Base-by-base conservation (phyloP, 805 yeast genomes). In the Candida sanyiensis region DNA sequence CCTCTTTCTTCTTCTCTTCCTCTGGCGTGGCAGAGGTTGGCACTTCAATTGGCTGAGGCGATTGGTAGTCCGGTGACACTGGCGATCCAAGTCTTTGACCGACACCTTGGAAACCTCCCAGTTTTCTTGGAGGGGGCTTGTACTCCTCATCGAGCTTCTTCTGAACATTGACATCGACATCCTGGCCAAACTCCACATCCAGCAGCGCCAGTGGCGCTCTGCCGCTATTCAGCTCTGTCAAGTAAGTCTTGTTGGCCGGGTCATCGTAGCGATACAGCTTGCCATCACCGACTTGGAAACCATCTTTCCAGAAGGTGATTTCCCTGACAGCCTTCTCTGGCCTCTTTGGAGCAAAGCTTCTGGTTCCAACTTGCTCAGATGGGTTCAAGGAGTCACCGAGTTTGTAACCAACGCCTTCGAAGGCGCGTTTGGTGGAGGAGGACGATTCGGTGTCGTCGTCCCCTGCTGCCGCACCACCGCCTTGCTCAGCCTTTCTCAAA, bases 221-320 rank as follows among this genome's bases (percentile, higher is more conserved):
- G 8, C 98, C 98, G 40, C 79, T 73, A 55, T 85, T 83, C 61
- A 93, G 72, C 49, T 89, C 93, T 47, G 78, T 72, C 51, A 93
- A 67, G 47, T 85, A 83, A 31, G 71, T 73, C 34, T 80, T 80
- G 58, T 90, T 93, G n/a, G 73, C 77, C 6, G 96, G 96, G 58
- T 93, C 97, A 54, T 90, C 96, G 58, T 88, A 93, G 42, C 93
- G 70, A 58, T 74, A 81, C 40, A 93, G 70, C 18, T 76, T 75
- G 3, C 97, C 97, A 35, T 89, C 96, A 23, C 93, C 97, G 19
- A 93, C 88, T 46, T 87, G 86, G 63, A 93, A 93, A 2, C 98
- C 98, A 54, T 93, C 90, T 50, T 79, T 82, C 98, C 98, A 93
- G 59, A 93, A 90, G 0, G 95, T 86, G 45, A 93, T 82, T 30